Percentiles rank a stretch among this genome's conserved stretches.
Conservation (phyloP, 2,329 filamentous ascomycete genomes). For the Helotiales sp. region DNA sequence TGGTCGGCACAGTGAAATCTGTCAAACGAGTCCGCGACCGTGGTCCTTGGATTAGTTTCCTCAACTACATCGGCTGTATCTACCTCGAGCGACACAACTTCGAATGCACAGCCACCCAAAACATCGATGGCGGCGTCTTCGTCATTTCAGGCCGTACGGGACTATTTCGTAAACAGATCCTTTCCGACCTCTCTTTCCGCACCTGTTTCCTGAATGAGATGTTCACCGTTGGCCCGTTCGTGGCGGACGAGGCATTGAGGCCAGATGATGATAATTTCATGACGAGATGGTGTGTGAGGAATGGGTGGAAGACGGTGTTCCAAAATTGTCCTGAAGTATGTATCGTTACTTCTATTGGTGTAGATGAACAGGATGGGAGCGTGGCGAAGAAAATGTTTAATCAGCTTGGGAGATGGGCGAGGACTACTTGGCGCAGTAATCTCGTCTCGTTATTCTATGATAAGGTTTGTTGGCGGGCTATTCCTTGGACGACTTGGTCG, state of each 20-base stretch:
- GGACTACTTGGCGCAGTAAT: conserved; percentile 60
- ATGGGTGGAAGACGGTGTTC: conserved; percentile 54
- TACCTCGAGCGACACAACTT: conserved; percentile 64
- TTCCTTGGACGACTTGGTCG: conserved; percentile 56
- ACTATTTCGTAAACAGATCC: conserved; percentile 50
- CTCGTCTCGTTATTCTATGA: conserved; percentile 45
- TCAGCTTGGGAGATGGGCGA: conserved; percentile 57
- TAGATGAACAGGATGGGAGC: conserved; percentile 45
- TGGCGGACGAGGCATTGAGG: conserved; percentile 46
- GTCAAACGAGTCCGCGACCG: background rate
- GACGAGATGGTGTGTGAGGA: conserved; percentile 51
- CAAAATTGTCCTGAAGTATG: conserved; percentile 49
- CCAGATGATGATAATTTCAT: conserved; percentile 63
- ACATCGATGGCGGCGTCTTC: conserved; percentile 59
- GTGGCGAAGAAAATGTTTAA: conserved; percentile 54
- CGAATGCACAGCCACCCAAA: conserved; percentile 55
- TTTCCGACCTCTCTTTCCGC: conserved; percentile 46
- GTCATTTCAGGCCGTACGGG: conserved; percentile 58
- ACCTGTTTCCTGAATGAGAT: conserved; percentile 47
- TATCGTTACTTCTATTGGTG: background rate
- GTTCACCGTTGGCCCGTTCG: conserved; percentile 42
- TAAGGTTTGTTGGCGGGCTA: conserved; percentile 39
- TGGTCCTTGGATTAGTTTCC: conserved; percentile 10
- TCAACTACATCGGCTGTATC: conserved; percentile 57
- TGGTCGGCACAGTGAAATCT: background rate